Conservation (phyloP, 2,329 filamentous ascomycete species). For the Moelleriella libera region DNA sequence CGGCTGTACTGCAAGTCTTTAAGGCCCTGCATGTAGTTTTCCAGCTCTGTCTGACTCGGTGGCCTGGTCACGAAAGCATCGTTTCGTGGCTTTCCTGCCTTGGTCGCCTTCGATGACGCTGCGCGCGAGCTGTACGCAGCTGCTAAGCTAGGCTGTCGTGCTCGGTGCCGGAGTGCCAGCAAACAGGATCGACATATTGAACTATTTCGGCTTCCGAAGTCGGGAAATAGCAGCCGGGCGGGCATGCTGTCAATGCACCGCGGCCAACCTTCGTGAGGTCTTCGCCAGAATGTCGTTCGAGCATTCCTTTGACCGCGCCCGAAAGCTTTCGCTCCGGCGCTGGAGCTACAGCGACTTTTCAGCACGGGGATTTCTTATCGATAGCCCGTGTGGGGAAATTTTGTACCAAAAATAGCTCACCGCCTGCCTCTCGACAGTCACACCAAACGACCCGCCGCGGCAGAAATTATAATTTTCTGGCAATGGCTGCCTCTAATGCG, state of each 20-base stretch:
- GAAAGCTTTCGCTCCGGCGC: no score
- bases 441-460: constrained; percentile 5
- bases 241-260: constrained; percentile 15
- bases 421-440: no score
- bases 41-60: constrained; percentile 13
- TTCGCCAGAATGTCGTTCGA: no score
- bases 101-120: constrained; percentile 7
- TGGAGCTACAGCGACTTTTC: not conserved
- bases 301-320: no score
- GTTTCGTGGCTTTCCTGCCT: constrained; percentile 4
- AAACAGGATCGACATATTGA: constrained; percentile 24
- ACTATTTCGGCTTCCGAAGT: constrained; percentile 19
- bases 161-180: constrained; percentile 13
- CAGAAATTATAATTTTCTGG: constrained; percentile 23
- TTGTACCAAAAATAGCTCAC: no score
- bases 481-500: no score
- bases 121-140: constrained; percentile 19
- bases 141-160: constrained; percentile 11
- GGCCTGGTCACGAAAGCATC: constrained; percentile 9
- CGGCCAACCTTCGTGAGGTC: not conserved
- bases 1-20: constrained; percentile 10
- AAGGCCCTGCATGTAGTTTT: constrained; percentile 14
- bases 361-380: constrained; percentile 11
- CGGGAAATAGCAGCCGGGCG: constrained; percentile 19
- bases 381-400: constrained; percentile 10